Base-by-base conservation (phyloP, 2,329 filamentous ascomycete species). In the Decorospora gaudefroyi region DNA sequence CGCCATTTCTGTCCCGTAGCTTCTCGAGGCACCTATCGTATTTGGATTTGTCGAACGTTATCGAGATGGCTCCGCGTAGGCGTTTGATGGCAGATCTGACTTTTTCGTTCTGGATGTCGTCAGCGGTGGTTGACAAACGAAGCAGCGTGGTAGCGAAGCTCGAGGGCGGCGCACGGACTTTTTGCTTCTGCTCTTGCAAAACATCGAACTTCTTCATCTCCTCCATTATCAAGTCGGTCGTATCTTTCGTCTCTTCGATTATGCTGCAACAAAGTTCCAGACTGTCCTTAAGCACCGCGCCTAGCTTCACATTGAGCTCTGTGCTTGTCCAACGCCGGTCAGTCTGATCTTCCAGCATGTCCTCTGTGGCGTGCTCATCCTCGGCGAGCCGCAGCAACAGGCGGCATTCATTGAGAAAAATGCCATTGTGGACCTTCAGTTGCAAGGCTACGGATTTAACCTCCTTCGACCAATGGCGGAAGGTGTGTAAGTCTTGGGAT, bases 321-420 rank as follows among this genome's bases (percentile, higher is more conserved):
- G 9, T 12, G 18, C 19, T 34, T 8, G 16, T 18, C 31, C 31
- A 34, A 11, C 19, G 19, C 16, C 25, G 22, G 31, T 13, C n/a
- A n/a, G n/a, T n/a, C n/a, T n/a, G n/a, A n/a, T n/a, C n/a, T n/a
- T n/a, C n/a, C n/a, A n/a, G n/a, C n/a, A n/a, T n/a, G n/a, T n/a
- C n/a, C n/a, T n/a, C n/a, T n/a, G n/a, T n/a, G n/a, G n/a, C n/a
- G n/a, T 34, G n/a, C 8, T 59, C 55, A 11, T 53, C 53, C 8
- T 58, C 50, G 0, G 58, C 39, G 0, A 51, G 39, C 9, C 50
- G 41, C 11, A 64, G 32, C 6, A 63, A 21, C 4, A 62, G 34
- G 9, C 55, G 51, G 13, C 57, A 54, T 39, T 64, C 55, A 11
- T 62, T 62, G 4, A 48, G 35, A 26, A 62, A 64, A 6, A 58